Conservation (phyloP, 1,284 basidiomycete genomes). For the Trametes hirsuta region DNA sequence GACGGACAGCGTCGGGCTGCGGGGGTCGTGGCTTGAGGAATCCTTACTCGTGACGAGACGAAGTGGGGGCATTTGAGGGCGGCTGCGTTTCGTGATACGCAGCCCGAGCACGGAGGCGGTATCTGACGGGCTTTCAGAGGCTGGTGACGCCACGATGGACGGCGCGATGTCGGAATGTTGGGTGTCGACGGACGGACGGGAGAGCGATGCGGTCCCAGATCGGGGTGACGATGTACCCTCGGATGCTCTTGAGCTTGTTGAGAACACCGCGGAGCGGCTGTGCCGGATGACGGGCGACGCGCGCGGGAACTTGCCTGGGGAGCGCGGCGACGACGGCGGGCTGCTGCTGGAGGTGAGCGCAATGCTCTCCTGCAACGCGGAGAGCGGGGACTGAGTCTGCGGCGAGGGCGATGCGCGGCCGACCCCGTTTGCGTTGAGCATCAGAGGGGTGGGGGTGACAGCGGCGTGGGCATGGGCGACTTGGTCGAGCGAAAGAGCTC, state of each 20-base stretch:
- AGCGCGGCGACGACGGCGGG: slow-evolving; percentile 26
- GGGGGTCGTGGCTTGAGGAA: slow-evolving; percentile 10
- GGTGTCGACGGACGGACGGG: slow-evolving; percentile 21
- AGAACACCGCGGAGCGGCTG: slow-evolving; percentile 31
- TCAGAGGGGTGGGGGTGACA: background rate
- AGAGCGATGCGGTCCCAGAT: slow-evolving; percentile 13
- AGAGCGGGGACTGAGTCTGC: slow-evolving; percentile 18
- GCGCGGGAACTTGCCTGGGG: slow-evolving; percentile 13
- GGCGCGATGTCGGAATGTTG: slow-evolving; percentile 10
- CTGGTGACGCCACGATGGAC: slow-evolving; percentile 8
- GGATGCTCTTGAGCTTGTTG: slow-evolving; percentile 19
- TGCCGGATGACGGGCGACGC: slow-evolving; percentile 27
- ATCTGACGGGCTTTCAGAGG: background rate
- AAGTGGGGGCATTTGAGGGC: slow-evolving; percentile 17
- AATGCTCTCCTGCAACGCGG: slow-evolving; percentile 16
- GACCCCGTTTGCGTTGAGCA: slow-evolving; percentile 3
- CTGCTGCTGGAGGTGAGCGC: slow-evolving; percentile 9
- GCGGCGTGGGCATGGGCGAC: background rate
- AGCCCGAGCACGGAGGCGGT: slow-evolving; percentile 15
- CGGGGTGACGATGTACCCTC: slow-evolving; percentile 11
- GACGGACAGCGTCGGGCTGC: slow-evolving; percentile 41
- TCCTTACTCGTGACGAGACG: slow-evolving; percentile 20
- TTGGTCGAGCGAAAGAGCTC: slow-evolving; percentile 22
- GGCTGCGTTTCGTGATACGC: slow-evolving; percentile 17
- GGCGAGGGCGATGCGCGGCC: slow-evolving; percentile 7